Evolutionary conservation across 805 yeast genomes (phyloP).

Genomic region (Myxozyma geophila): DNA sequence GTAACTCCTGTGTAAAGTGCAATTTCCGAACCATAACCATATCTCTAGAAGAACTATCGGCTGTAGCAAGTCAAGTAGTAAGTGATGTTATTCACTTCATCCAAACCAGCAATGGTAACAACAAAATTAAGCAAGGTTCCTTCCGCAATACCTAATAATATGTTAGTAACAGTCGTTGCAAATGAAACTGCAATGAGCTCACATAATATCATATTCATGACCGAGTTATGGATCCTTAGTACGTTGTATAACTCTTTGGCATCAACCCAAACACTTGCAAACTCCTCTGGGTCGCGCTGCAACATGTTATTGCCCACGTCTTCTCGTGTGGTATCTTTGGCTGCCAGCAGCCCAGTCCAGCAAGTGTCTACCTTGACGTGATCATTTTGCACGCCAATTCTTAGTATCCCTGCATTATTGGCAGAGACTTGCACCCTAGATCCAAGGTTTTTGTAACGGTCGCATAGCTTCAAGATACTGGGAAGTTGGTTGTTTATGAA

Average conservation of each 20-base stretch:
- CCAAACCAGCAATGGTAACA: conserved; percentile 35
- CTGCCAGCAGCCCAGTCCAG: conserved; percentile 37
- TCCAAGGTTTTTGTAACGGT: conserved; percentile 42
- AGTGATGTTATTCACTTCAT: conserved; percentile 36
- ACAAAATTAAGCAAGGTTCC: conserved; percentile 34
- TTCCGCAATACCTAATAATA: conserved; percentile 37
- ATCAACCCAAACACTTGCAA: conserved; percentile 29
- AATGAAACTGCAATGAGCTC: background rate
- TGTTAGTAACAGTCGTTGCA: background rate
- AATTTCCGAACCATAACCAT: too few species aligned
- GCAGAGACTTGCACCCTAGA: conserved; percentile 37
- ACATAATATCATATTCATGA: conserved; percentile 34
- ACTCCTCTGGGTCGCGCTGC: conserved; percentile 19
- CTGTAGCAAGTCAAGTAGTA: conserved; percentile 35
- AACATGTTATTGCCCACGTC: background rate
- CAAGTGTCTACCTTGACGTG: conserved; percentile 41
- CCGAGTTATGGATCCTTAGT: conserved; percentile 31
- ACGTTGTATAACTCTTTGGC: conserved; percentile 40
- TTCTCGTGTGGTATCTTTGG: conserved; percentile 19
- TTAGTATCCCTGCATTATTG: conserved; percentile 36
- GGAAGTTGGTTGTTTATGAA: conserved; percentile 45
- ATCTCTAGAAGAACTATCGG: background rate
- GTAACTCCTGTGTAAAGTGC: background rate
- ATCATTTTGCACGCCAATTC: conserved; percentile 37
- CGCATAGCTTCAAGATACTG: conserved; percentile 40